Evolutionary conservation across 441 rosid species (phyloP).

Genomic region (Brassica balearica): DNA sequence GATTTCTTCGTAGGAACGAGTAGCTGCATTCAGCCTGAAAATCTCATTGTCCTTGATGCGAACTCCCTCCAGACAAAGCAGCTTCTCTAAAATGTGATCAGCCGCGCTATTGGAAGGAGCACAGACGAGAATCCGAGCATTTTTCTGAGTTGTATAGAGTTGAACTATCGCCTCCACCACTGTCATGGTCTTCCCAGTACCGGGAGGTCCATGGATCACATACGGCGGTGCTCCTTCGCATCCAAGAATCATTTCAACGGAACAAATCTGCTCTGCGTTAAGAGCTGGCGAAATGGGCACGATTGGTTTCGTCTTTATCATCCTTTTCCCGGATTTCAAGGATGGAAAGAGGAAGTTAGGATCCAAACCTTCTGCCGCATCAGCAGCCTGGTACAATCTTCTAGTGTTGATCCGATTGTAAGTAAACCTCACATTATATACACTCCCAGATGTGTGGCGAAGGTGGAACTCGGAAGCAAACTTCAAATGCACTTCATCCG

Average conservation of each 20-base stretch:
- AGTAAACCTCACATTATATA: conserved; percentile 63
- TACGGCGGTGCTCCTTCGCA: conserved; percentile 73
- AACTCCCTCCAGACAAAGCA: conserved; percentile 52
- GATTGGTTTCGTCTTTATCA: conserved; percentile 53
- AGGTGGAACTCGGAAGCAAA: conserved; percentile 59
- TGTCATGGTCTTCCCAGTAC: conserved; percentile 78
- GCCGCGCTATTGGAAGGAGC: conserved; percentile 76
- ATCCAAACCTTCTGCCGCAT: conserved; percentile 53
- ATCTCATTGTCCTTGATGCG: conserved; percentile 52
- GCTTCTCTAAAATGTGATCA: conserved; percentile 63
- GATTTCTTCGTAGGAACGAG: conserved; percentile 61
- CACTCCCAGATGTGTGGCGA: conserved; percentile 47
- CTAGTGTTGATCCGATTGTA: conserved; percentile 63
- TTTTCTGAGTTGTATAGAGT: conserved; percentile 49
- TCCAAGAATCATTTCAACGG: conserved; percentile 67
- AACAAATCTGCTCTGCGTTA: conserved; percentile 65
- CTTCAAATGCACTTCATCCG: conserved; percentile 65
- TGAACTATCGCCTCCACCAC: conserved; percentile 69
- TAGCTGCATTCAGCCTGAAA: conserved; percentile 68
- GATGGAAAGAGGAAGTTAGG: conserved; percentile 59
- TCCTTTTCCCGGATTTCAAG: conserved; percentile 46
- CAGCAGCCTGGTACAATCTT: conserved; percentile 66
- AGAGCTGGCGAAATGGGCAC: conserved; percentile 57
- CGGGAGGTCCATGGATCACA: conserved; percentile 74
- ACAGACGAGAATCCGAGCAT: conserved; percentile 64